Evolutionary conservation across 2,329 filamentous ascomycete genomes (phyloP).

Genomic region (Claviceps pazoutovae): DNA sequence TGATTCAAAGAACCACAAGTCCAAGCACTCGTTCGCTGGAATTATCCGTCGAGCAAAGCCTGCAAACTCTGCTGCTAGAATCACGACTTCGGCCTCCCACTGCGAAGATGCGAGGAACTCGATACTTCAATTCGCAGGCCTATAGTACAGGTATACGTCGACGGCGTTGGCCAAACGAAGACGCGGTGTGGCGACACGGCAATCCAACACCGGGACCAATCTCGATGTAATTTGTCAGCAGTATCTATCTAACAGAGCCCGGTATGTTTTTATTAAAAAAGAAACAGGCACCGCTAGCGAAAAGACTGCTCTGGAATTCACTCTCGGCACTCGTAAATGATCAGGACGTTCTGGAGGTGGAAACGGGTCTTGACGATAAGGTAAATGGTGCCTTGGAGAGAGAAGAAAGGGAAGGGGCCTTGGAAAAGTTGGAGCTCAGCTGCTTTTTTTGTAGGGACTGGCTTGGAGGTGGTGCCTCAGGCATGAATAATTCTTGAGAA

Average conservation of each 20-base stretch:
- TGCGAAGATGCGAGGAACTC: too few relatives aligned
- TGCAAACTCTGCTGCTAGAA: too few relatives aligned
- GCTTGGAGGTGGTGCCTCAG: constrained; percentile 13
- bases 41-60: too few relatives aligned
- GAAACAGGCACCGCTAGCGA: constrained; percentile 94
- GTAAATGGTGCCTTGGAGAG: constrained; percentile 55
- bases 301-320: constrained; percentile 61
- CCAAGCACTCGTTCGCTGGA: background rate
- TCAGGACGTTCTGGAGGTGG: constrained; percentile 63
- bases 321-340: constrained; percentile 87
- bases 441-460: constrained; percentile 8
- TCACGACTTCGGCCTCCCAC: too few relatives aligned
- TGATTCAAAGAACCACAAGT: background rate
- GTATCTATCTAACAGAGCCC: constrained; percentile 95
- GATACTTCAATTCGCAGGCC: too few relatives aligned
- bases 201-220: too few relatives aligned
- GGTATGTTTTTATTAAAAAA: constrained; percentile 33
- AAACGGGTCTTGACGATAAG: constrained; percentile 85
- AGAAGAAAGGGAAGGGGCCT: background rate
- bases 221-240: constrained; percentile 48
- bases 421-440: constrained; percentile 2
- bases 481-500: constrained; percentile 1
- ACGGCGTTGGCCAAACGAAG: too few relatives aligned
- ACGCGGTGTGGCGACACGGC: too few relatives aligned
- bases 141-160: too few relatives aligned